Percentiles rank a stretch among this genome's conserved stretches.
Evolutionary conservation across 108 stramenopile genomes (phyloP).

Genomic region (Pseudonitzschia delicatissima): DNA sequence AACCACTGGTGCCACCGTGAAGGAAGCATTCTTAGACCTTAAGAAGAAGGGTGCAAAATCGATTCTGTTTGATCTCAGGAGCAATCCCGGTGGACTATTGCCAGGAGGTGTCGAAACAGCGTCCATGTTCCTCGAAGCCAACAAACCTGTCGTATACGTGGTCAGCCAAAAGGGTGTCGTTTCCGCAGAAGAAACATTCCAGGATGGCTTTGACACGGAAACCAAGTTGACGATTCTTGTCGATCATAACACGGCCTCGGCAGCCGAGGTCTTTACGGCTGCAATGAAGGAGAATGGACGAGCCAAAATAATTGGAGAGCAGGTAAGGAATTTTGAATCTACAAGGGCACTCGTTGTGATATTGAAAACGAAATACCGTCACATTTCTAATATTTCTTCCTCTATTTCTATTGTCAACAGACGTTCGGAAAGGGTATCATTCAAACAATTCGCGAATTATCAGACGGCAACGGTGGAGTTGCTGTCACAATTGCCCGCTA

Average conservation of each 20-base stretch:
- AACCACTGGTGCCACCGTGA: conserved; percentile 80
- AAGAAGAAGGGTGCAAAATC: conserved; percentile 79
- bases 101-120: conserved; percentile 96
- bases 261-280: conserved; percentile 89
- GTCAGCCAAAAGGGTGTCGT: conserved; percentile 79
- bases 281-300: conserved; percentile 84
- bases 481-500: conserved; percentile 89
- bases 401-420: conserved; percentile 5
- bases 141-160: conserved; percentile 77
- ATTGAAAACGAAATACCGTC: not conserved
- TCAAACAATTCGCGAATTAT: conserved; percentile 76
- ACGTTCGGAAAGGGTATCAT: conserved; percentile 93
- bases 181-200: conserved; percentile 64
- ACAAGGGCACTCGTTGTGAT: not conserved
- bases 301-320: conserved; percentile 66
- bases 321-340: conserved; percentile 2
- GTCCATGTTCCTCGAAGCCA: conserved; percentile 78
- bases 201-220: conserved; percentile 64
- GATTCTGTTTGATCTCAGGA: conserved; percentile 84
- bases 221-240: conserved; percentile 74
- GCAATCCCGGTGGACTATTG: conserved; percentile 92
- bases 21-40: conserved; percentile 55
- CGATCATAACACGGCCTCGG: conserved; percentile 82
- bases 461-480: conserved; percentile 76
- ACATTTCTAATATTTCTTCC: not conserved